Evolutionary conservation across 1,284 basidiomycete species (phyloP).

Genomic region (Moniliophthora roreri): DNA sequence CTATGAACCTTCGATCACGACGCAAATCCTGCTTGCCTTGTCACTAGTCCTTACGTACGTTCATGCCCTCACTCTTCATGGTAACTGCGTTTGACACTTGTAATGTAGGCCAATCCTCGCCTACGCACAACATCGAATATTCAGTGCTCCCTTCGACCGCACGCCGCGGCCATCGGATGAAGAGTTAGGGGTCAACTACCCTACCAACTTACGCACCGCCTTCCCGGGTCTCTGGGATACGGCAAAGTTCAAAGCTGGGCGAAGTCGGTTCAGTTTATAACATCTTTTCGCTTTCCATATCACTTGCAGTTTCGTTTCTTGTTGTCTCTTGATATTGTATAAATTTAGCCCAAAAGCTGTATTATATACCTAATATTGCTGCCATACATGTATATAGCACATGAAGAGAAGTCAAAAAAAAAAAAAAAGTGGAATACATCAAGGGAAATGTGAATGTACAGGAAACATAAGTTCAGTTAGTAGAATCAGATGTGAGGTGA

Average conservation of each 20-base stretch:
- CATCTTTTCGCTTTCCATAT: no score
- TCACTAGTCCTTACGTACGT: slow-evolving; percentile 46
- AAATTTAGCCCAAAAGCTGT: no score
- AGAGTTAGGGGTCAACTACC: slow-evolving; percentile 21
- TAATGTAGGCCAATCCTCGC: slow-evolving; percentile 35
- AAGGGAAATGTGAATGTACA: no score
- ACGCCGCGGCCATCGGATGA: slow-evolving; percentile 19
- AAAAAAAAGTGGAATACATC: no score
- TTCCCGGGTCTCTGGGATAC: slow-evolving; percentile 12
- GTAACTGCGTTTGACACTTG: background rate
- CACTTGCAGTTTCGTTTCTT: no score
- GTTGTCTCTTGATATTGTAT: no score
- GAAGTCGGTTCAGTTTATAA: slow-evolving; percentile 3
- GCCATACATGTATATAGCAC: no score
- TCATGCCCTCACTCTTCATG: slow-evolving; percentile 1
- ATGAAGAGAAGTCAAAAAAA: no score
- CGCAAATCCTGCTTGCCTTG: slow-evolving; percentile 44
- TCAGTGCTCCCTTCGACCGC: slow-evolving; percentile 34
- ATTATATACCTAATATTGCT: no score
- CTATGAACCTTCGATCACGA: slow-evolving; percentile 45
- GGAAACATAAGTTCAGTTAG: no score
- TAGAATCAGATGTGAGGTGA: no score
- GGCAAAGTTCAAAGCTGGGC: background rate
- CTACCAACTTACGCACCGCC: slow-evolving; percentile 12
- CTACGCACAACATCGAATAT: slow-evolving; percentile 39